phyloP scores from a whole-genome alignment of 805 yeast genomes.

The Wickerhamiella cacticola region DNA sequence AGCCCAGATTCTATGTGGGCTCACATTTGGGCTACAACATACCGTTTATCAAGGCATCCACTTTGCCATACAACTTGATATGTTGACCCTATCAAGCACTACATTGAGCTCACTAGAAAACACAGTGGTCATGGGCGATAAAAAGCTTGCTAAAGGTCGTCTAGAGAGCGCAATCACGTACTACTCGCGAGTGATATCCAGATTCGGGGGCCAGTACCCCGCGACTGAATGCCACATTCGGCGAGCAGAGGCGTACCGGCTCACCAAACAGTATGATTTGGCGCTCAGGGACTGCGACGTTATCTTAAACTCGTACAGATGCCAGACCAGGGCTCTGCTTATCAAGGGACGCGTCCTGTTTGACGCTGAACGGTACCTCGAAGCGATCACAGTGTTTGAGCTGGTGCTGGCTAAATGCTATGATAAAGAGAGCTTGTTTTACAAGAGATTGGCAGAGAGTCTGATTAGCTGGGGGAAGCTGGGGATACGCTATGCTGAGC shows the following conservation, averaged over 20 bases:
- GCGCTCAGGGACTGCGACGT: neutral
- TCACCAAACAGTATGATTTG: neutral
- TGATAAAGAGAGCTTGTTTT: neutral
- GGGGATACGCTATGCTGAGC: no score
- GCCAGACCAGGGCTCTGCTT: neutral
- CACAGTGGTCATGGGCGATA: neutral
- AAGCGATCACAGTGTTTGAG: neutral
- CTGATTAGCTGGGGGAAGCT: neutral
- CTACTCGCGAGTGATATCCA: neutral
- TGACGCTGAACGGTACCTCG: neutral
- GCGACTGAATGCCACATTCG: neutral
- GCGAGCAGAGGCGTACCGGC: neutral
- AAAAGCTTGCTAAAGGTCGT: neutral
- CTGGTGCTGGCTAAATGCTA: neutral
- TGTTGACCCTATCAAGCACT: neutral
- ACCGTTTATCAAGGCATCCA: no score
- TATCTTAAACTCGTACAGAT: neutral
- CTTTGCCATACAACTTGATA: neutral
- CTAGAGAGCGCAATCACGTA: neutral
- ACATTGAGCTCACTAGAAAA: neutral
- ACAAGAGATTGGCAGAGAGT: neutral
- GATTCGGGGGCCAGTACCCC: neutral
- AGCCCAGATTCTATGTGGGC: no score
- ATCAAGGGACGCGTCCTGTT: neutral
- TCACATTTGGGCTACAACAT: no score